Conservation (phyloP, 163 green algal genomes). For the Volvox carteri region DNA sequence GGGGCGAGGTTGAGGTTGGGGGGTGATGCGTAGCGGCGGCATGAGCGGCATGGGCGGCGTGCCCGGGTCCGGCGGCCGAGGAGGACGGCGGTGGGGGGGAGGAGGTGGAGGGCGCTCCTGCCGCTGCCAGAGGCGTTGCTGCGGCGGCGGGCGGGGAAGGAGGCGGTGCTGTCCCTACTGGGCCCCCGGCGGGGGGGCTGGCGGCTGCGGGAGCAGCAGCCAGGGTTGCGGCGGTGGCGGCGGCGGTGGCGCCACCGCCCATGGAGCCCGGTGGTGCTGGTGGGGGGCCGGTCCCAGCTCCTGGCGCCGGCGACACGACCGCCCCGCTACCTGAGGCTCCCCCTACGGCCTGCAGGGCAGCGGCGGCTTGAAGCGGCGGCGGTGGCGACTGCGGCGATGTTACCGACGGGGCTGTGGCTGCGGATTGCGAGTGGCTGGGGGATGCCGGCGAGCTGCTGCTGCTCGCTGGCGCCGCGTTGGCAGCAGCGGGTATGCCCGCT, state of each 20-base stretch:
- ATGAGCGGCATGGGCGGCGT: not conserved
- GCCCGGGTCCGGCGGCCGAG: not conserved
- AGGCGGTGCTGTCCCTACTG: too few species aligned
- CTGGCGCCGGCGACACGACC: not conserved
- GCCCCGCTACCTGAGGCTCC: not conserved
- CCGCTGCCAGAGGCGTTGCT: not conserved
- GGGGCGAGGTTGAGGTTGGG: not conserved
- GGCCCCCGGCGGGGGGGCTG: not conserved
- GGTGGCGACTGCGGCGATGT: too few species aligned
- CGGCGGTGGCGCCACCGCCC: not conserved
- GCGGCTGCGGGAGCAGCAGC: not conserved
- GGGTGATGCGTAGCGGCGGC: too few species aligned
- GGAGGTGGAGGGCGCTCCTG: not conserved
- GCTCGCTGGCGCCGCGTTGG: not conserved
- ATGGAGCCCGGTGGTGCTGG: not conserved
- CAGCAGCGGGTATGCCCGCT: not conserved
- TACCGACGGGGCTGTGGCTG: too few species aligned
- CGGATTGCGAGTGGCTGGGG: too few species aligned
- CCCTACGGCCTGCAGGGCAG: not conserved
- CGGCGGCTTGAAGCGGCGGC: not conserved
- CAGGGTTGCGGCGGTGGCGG: not conserved
- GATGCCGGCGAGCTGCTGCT: not conserved
- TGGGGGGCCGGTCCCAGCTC: not conserved
- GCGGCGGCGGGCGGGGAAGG: not conserved
- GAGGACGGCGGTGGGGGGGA: not conserved